phyloP scores from a whole-genome alignment of 805 yeast genomes.

The Candida golubevii region DNA sequence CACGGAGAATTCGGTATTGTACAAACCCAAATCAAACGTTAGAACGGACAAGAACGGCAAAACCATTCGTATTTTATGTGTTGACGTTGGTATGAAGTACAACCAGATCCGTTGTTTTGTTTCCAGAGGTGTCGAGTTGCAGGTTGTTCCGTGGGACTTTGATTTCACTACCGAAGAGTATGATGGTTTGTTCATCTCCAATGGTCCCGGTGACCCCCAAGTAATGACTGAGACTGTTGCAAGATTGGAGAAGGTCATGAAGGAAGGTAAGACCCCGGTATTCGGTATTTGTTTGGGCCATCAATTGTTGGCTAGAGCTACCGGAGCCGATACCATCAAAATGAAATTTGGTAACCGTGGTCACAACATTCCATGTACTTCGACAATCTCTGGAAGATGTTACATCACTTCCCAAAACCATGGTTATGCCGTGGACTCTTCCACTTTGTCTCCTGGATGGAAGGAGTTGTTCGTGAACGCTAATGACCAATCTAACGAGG shows the following conservation, averaged over 20 bases:
- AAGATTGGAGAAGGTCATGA: constrained; percentile 54
- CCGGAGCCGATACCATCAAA: constrained; percentile 90
- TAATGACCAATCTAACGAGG: constrained; percentile 97
- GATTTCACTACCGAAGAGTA: constrained; percentile 76
- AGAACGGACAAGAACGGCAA: constrained; percentile 67
- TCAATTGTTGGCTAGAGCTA: constrained; percentile 90
- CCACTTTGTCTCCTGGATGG: constrained; percentile 77
- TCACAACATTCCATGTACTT: constrained; percentile 95
- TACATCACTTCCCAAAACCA: constrained; percentile 98
- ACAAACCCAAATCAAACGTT: constrained; percentile 59
- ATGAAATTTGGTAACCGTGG: constrained; percentile 99
- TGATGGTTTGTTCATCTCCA: constrained; percentile 93
- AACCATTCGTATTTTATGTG: constrained; percentile 75
- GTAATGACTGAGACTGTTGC: constrained; percentile 67
- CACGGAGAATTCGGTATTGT: constrained; percentile 66
- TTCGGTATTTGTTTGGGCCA: constrained; percentile 99
- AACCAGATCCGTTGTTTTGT: constrained; percentile 97
- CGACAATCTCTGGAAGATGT: constrained; percentile 86
- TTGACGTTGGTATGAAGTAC: constrained; percentile 97
- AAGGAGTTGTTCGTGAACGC: constrained; percentile 92
- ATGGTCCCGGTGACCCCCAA: constrained; percentile 99
- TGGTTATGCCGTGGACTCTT: constrained; percentile 92
- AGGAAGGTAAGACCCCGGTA: constrained; percentile 73
- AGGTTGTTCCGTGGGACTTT: constrained; percentile 94
- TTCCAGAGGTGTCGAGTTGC: constrained; percentile 90